Evolutionary conservation across 2,329 filamentous ascomycete genomes (phyloP), one percentile per base, ranked within the genome.

Genomic region (Aspergillus sp.): DNA sequence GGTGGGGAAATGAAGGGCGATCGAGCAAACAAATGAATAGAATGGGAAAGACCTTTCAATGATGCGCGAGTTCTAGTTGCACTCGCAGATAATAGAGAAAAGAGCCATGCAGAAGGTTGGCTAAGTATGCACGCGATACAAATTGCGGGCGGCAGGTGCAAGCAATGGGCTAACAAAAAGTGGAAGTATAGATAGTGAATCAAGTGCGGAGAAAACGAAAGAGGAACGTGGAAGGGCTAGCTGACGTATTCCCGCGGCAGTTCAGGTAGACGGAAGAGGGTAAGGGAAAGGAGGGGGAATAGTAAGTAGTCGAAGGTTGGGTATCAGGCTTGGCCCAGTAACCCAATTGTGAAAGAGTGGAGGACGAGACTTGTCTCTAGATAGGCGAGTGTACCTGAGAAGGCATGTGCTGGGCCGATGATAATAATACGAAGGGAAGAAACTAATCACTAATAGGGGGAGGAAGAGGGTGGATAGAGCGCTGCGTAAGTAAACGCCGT

Each of bases 31-130:
- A 44, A 44, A 49, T 49, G 64, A 61, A 60, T 25, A 57, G 47
- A 7, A 48, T 52, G 10, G 41, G 19, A 25, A 60, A 56, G 60
- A 64, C 62, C 63, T 67, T 44, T 47, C 49, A 47, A 50, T 54
- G 62, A 62, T 58, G 58, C 60, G 59, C 61, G 61, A 68, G 62
- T 55, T 67, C 58, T 66, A 66, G 55, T 54, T 64, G 64, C 58
- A 64, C 65, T 69, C 63, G 65, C 59, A 61, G 58, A 58, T 25
- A 17, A 57, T 61, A 58, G 58, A 47, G 61, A 63, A 60, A 48
- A 66, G 57, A 64, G 62, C 70, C 73, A 75, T 75, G 60, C 72
- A 73, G 67, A 54, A 64, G 53, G 54, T 64, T 55, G 52, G 60
- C 48, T 51, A 56, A 19, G 54, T 58, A 60, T 61, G 67, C 68